Evolutionary conservation across 192 early-diverging fungal species (phyloP).

Genomic region (Gonapodya prolifera): DNA sequence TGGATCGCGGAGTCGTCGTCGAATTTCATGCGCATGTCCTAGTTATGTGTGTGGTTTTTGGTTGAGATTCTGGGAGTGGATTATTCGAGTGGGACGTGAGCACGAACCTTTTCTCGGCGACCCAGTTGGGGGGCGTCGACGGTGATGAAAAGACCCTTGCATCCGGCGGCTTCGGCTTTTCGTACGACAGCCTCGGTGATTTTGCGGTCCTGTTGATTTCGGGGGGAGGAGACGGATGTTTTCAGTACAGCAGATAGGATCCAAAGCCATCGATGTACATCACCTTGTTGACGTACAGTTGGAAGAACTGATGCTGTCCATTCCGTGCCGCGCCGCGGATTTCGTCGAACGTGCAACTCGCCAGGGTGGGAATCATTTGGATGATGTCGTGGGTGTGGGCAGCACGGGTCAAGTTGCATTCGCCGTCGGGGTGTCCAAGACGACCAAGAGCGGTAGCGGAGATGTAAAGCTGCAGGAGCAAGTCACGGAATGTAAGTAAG

Average conservation of each 20-base stretch:
- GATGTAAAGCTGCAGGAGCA: slow-evolving; percentile 32
- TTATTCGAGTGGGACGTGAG: neutral
- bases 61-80: too few relatives aligned
- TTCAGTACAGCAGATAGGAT: neutral
- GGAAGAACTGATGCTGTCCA: slow-evolving; percentile 34
- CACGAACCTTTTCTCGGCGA: slow-evolving; percentile 41
- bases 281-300: slow-evolving; percentile 37
- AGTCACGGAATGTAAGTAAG: too few relatives aligned
- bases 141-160: slow-evolving; percentile 57
- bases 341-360: slow-evolving; percentile 50
- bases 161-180: slow-evolving; percentile 25
- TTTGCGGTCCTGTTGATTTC: slow-evolving; percentile 18
- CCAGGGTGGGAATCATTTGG: slow-evolving; percentile 68
- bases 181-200: slow-evolving; percentile 20
- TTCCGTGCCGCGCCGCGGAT: slow-evolving; percentile 21
- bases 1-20: slow-evolving; percentile 17
- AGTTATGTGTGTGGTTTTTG: neutral
- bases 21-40: slow-evolving; percentile 66
- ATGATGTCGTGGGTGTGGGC: slow-evolving; percentile 38
- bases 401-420: slow-evolving; percentile 47
- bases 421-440: slow-evolving; percentile 64
- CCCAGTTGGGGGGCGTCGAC: slow-evolving; percentile 69
- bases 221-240: too few relatives aligned
- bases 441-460: slow-evolving; percentile 22
- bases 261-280: neutral